Evolutionary conservation across 495 filamentous ascomycete genomes (phyloP), one percentile per base, ranked within the genome.

Genomic region (Trichoderma orchidacearum): DNA sequence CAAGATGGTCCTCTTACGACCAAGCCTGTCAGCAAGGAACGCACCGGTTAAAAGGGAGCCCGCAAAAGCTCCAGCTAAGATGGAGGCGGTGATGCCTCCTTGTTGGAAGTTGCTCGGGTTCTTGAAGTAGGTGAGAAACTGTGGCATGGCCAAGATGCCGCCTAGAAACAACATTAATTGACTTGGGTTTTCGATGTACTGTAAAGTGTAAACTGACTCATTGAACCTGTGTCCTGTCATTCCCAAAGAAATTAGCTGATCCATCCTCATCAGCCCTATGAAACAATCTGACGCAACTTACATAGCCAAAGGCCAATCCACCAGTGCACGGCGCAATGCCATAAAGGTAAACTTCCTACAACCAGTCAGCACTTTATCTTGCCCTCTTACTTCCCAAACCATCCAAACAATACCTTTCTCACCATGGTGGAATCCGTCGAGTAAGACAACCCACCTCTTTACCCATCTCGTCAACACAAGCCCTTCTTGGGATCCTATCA

Each of bases 31-130:
- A 18, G 84, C 83, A 62, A 89, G 65, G 69, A 79, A 87, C 34
- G 41, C 41, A 8, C 79, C 81, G 5, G 82, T 84, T 7, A 64
- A 56, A 5, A 90, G 73, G n/a, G 85, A 82, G 51, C 85, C 86
- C 30, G 85, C 62, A 17, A 89, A 70, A 18, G 85, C 87, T 17
- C 86, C 86, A 30, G 84, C 79, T 21, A 86, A 85, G 75, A 90
- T 87, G 11, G 86, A 71, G 28, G 72, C 73, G 7, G 82, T 85
- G 64, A 85, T 85, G 32, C 73, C 80, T n/a, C 82, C 82, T 68
- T 85, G 82, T 11, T 72, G 61, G 61, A 80, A 80, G 8, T 75
- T 77, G 36, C 70, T 65, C 12, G 78, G 80, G 55, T 80, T 69
- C 53, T 68, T 59, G 67, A 84, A 85, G 63, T 83, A 84, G 50